These are phyloP conservation scores for Epichloe gansuensis DNA, from an alignment of 2,329 filamentous ascomycete species.

Conservation along the genomic window DNA sequence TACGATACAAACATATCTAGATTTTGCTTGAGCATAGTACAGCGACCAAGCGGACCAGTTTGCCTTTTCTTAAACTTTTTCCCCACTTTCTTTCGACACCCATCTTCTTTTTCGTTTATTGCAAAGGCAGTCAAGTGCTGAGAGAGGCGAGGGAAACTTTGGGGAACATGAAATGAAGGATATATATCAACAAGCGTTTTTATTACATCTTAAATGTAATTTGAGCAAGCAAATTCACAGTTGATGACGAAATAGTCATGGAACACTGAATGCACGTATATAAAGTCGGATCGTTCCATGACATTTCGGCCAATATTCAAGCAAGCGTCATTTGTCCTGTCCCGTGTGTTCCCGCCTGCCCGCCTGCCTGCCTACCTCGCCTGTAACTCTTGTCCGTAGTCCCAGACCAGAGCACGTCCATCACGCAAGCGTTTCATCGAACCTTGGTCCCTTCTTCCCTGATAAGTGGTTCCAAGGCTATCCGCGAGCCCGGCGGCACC, in stretches of 20 bases:
- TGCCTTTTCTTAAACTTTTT: background rate
- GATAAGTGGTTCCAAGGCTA: slow-evolving; percentile 25
- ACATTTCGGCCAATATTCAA: too few relatives aligned
- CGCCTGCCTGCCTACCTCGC: too few relatives aligned
- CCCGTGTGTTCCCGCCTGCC: too few relatives aligned
- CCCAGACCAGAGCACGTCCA: background rate
- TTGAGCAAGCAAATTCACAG: background rate
- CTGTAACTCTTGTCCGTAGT: too few relatives aligned
- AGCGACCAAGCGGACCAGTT: background rate
- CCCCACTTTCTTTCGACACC: background rate
- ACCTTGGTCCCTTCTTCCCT: slow-evolving; percentile 17
- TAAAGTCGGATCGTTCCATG: too few relatives aligned
- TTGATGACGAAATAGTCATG: too few relatives aligned
- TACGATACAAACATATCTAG: background rate
- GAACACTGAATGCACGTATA: too few relatives aligned
- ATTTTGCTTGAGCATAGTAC: background rate
- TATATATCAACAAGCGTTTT: background rate
- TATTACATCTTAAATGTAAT: background rate
- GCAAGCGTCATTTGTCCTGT: too few relatives aligned
- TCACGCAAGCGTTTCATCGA: background rate
- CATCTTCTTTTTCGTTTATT: background rate
- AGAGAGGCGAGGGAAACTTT: background rate
- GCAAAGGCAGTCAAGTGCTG: background rate
- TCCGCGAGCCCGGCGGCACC: slow-evolving; percentile 23
- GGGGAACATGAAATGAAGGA: background rate